These are phyloP conservation scores for Telfairia occidentalis DNA, from an alignment of 331 rosid species.

Conservation along the genomic window DNA sequence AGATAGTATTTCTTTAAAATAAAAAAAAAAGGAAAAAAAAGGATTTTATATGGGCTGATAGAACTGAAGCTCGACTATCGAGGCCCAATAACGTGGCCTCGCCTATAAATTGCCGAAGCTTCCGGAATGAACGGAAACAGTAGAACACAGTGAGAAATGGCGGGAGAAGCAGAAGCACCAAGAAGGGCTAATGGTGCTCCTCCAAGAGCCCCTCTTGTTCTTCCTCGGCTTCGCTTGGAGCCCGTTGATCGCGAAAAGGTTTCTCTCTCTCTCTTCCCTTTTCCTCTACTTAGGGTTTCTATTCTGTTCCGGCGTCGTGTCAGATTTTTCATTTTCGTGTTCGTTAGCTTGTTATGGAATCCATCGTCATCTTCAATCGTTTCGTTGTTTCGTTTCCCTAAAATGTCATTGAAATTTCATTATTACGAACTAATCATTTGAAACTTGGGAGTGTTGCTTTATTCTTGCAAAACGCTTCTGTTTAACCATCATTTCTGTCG, in stretches of 20 bases:
- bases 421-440: background rate
- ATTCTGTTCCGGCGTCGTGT: background rate
- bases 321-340: background rate
- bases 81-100: background rate
- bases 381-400: background rate
- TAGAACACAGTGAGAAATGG: background rate
- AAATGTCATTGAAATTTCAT: background rate
- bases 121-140: background rate
- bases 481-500: background rate
- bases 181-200: constrained; percentile 3
- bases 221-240: constrained; percentile 10
- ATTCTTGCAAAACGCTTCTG: background rate
- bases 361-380: background rate
- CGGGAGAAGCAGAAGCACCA: constrained; percentile 7
- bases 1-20: too few relatives aligned
- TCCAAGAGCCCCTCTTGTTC: constrained; percentile 3
- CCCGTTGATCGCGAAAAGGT: constrained; percentile 11
- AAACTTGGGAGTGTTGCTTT: background rate
- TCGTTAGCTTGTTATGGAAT: background rate
- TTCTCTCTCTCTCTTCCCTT: background rate
- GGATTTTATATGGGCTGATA: background rate
- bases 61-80: background rate
- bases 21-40: too few relatives aligned
- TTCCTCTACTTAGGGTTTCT: background rate
- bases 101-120: background rate